Percentiles rank a stretch among this genome's conserved stretches.
Evolutionary conservation across 2,329 filamentous ascomycete species (phyloP).

Genomic region (Talaromyces sp.): DNA sequence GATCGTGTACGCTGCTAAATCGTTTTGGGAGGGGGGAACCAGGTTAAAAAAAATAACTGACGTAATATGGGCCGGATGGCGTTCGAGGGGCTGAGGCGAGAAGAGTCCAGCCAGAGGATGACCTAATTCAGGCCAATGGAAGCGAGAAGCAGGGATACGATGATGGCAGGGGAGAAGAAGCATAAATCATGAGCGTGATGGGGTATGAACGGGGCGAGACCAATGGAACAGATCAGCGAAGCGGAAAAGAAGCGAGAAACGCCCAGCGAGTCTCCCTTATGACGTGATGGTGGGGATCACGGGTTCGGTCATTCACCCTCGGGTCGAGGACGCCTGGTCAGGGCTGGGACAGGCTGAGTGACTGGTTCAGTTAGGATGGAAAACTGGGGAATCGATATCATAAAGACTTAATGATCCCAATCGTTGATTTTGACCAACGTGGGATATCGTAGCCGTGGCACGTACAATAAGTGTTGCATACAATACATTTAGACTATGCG

Average conservation of each 20-base stretch:
- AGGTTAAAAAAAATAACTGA: constrained; percentile 11
- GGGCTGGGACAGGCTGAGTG: neutral
- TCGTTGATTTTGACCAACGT: too few relatives aligned
- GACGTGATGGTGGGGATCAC: constrained; percentile 33
- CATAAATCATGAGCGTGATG: constrained; percentile 26
- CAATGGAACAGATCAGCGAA: neutral
- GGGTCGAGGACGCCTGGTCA: constrained; percentile 8
- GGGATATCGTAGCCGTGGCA: too few relatives aligned
- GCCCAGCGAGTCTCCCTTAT: constrained; percentile 6
- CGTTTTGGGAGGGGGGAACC: neutral
- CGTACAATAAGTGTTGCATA: too few relatives aligned
- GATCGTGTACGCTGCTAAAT: neutral
- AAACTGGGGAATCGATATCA: neutral
- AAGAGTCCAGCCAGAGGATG: constrained; percentile 22
- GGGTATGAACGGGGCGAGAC: constrained; percentile 4
- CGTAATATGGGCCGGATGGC: constrained; percentile 18
- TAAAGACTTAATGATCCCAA: too few relatives aligned
- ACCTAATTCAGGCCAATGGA: constrained; percentile 17
- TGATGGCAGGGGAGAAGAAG: constrained; percentile 17
- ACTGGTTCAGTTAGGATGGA: neutral
- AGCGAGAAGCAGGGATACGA: constrained; percentile 6
- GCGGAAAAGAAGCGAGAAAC: constrained; percentile 15
- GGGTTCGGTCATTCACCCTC: constrained; percentile 13
- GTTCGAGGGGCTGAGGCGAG: constrained; percentile 22
- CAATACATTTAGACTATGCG: too few relatives aligned